A percentile compares a stretch with the other conserved stretches of the same genome.
phyloP scores from a whole-genome alignment of 2,329 filamentous ascomycete genomes.

The Tolypocladium album region DNA sequence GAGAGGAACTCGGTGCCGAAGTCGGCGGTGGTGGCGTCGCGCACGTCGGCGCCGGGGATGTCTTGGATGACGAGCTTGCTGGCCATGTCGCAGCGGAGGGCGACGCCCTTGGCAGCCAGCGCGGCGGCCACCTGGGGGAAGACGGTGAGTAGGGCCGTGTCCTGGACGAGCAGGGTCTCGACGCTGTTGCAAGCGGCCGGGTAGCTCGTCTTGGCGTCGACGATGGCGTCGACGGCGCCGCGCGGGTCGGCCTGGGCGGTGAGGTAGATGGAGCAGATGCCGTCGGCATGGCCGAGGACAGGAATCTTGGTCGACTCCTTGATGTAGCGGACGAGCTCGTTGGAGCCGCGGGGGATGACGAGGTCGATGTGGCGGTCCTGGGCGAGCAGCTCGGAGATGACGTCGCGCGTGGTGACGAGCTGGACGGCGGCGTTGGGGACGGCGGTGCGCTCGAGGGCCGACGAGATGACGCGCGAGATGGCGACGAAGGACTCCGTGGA shows the following conservation, averaged over 20 bases:
- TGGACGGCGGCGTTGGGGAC: slow-evolving; percentile 86
- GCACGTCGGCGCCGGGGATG: slow-evolving; percentile 37
- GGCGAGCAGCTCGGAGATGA: slow-evolving; percentile 75
- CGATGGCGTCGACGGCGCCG: slow-evolving; percentile 64
- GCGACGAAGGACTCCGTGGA: slow-evolving; percentile 90
- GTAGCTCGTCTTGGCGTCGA: slow-evolving; percentile 91
- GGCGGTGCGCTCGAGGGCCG: slow-evolving; percentile 57
- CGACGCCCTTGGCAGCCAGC: slow-evolving; percentile 66
- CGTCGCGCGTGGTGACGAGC: slow-evolving; percentile 86
- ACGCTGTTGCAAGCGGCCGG: slow-evolving; percentile 90
- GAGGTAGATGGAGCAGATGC: slow-evolving; percentile 80
- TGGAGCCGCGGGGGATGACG: slow-evolving; percentile 84
- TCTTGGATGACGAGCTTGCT: slow-evolving; percentile 54
- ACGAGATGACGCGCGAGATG: slow-evolving; percentile 76
- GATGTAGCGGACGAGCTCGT: slow-evolving; percentile 82
- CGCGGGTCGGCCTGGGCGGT: slow-evolving; percentile 63
- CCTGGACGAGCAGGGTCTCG: slow-evolving; percentile 84
- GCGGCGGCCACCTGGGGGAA: slow-evolving; percentile 65
- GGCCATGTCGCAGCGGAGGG: slow-evolving; percentile 64
- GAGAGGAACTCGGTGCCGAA: slow-evolving; percentile 86
- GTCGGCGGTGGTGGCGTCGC: slow-evolving; percentile 58
- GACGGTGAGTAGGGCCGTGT: slow-evolving; percentile 52
- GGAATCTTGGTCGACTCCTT: slow-evolving; percentile 89
- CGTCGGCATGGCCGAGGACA: slow-evolving; percentile 91
- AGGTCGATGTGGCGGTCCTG: slow-evolving; percentile 86